These are phyloP conservation scores for Leccinellum rugosiceps DNA, from an alignment of 768 basidiomycete genomes.

Conservation along the genomic window DNA sequence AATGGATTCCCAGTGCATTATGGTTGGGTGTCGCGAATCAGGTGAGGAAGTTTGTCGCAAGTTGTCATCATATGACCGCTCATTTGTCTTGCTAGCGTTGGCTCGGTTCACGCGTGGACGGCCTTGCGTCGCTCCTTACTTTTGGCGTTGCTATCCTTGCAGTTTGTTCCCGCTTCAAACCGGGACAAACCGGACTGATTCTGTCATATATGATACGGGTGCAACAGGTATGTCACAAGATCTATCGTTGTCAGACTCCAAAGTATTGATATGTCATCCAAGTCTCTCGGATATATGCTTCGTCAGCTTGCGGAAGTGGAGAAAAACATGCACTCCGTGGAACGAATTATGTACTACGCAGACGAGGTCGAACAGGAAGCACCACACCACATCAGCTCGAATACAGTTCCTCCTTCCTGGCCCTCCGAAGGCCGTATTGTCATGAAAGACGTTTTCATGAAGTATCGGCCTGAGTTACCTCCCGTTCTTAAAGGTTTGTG, in stretches of 20 bases:
- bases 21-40: constrained; percentile 86
- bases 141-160: constrained; percentile 79
- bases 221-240: constrained; percentile 55
- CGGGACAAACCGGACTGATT: constrained; percentile 72
- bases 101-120: constrained; percentile 89
- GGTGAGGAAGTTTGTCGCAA: constrained; percentile 30
- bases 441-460: constrained; percentile 72
- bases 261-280: background rate
- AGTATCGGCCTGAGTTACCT: constrained; percentile 86
- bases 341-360: constrained; percentile 81
- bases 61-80: background rate
- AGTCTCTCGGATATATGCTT: constrained; percentile 72
- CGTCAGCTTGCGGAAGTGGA: constrained; percentile 83
- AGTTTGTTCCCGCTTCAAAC: constrained; percentile 67
- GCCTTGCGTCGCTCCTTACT: constrained; percentile 70
- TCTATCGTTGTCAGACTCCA: background rate
- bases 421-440: constrained; percentile 70
- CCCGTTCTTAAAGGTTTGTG: constrained; percentile 80
- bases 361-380: constrained; percentile 83
- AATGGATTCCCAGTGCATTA: constrained; percentile 54
- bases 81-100: constrained; percentile 49
- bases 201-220: constrained; percentile 79
- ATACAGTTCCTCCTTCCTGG: constrained; percentile 64
- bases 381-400: constrained; percentile 59
- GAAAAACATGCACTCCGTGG: constrained; percentile 92